Base-by-base conservation (phyloP, 2,329 filamentous ascomycete species). In the Xylariaceae sp. region DNA sequence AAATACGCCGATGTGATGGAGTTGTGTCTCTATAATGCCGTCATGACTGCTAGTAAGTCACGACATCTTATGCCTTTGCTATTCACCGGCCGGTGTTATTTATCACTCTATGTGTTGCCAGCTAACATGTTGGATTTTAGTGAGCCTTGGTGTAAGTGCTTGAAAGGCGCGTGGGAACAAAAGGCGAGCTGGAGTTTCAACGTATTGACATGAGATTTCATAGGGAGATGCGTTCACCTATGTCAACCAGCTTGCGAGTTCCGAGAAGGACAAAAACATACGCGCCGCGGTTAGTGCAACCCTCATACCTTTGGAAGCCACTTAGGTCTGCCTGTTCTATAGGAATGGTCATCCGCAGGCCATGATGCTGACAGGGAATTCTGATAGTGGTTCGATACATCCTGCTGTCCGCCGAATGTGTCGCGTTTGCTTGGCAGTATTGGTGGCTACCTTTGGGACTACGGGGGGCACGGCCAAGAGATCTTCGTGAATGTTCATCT, bases 331-430 rank as follows among this genome's bases (percentile, higher is more conserved):
- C n/a, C 30, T 29, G 16, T 36, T 15, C 22, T 41, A 32, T 12
- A 8, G 26, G 18, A 8, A 21, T 36, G 26, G 37, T 7, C 15
- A 43, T 5, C 5, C 15, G 12, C 45, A 18, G 5, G 7, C 40
- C 21, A 12, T 32, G 12, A 41, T 47, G n/a, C 48, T 56, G 8
- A 57, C 44, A 8, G 4, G 8, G 10, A 26, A 3, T 13, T 18
- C 30, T n/a, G 18, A 36, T 51, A 57, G 19, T 85, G 82, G 81
- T 85, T 84, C 50, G 76, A 76, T 47, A 77, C 75, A 36, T 79
- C 80, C 5, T 85, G 81, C 57, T 85, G 82, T 61, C 82, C 82
- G 2, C 82, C 81, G 0, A 85, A 84, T 58, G 69, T 85, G 1
- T 74, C 77, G 19, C 71, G 81, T 22, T 67, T 83, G 1, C 74